Conservation (phyloP, 2,329 filamentous ascomycete genomes). For the Sporothrix brunneoviolacea region DNA sequence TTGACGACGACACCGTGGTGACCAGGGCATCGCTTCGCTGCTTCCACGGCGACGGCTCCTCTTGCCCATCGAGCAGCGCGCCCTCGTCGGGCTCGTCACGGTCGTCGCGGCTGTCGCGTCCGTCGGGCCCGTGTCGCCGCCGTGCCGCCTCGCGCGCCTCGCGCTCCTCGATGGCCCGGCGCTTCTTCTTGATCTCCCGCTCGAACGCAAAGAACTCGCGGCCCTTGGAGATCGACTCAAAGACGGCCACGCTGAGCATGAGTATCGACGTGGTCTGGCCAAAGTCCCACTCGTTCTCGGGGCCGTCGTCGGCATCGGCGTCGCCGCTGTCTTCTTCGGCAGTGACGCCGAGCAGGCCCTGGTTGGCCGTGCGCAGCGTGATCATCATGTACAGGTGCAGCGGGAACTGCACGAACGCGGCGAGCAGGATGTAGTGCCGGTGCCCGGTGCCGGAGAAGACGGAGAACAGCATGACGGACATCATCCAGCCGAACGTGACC, state of each 20-base stretch:
- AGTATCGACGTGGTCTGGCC: background rate
- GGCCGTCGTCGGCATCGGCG: background rate
- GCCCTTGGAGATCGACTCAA: background rate
- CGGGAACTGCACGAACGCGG: slow-evolving; percentile 25
- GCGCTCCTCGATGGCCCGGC: background rate
- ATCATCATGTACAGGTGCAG: slow-evolving; percentile 29
- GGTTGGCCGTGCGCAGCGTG: slow-evolving; percentile 25
- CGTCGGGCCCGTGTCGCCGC: background rate
- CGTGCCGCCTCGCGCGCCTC: no score
- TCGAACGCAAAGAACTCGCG: background rate
- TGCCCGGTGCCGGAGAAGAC: slow-evolving; percentile 16
- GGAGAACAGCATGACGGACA: slow-evolving; percentile 20
- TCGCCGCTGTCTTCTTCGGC: background rate
- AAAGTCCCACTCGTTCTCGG: background rate
- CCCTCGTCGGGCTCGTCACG: background rate
- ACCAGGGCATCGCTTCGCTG: no score
- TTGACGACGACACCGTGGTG: no score
- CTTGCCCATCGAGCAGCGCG: no score
- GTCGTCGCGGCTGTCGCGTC: background rate
- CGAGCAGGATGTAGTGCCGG: slow-evolving; percentile 21
- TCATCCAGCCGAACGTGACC: slow-evolving; percentile 19
- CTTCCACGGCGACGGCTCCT: no score
- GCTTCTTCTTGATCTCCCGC: background rate
- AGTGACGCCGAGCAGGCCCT: slow-evolving; percentile 15
- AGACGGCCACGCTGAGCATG: background rate